Percentiles rank a stretch among this genome's conserved stretches.
Evolutionary conservation across 306 rosid genomes (phyloP).

Genomic region (Cicer arietinum): DNA sequence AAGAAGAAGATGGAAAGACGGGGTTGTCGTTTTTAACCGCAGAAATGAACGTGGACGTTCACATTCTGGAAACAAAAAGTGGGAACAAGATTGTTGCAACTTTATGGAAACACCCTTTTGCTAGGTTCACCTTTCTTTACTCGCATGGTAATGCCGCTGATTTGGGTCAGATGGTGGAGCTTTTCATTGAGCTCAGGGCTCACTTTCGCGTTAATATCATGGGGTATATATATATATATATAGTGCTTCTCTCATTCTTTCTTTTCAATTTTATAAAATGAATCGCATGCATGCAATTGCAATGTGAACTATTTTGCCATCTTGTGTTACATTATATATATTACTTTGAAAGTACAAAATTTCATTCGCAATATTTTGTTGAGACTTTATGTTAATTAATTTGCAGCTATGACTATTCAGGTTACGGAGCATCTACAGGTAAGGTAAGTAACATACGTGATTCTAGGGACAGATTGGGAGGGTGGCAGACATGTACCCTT

Average conservation of each 20-base stretch:
- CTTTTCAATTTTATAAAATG: not conserved
- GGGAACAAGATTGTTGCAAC: conserved; percentile 87
- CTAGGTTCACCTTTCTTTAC: conserved; percentile 84
- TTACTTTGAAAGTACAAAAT: no score
- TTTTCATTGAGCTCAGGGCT: conserved; percentile 93
- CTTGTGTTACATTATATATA: no score
- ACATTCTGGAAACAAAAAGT: conserved; percentile 66
- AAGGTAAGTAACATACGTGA: conserved; percentile 65
- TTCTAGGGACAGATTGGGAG: not conserved
- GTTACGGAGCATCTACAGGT: conserved; percentile 93
- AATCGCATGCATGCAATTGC: no score
- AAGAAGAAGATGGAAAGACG: conserved; percentile 51
- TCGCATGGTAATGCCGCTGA: conserved; percentile 99
- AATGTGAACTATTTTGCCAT: no score
- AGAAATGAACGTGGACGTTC: conserved; percentile 74
- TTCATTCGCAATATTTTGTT: not conserved
- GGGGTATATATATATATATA: conserved; percentile 14
- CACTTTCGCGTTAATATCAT: conserved; percentile 95
- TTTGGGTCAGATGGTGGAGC: conserved; percentile 94
- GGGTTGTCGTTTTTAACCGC: conserved; percentile 61
- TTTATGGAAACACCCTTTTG: conserved; percentile 87
- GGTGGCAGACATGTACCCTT: no score
- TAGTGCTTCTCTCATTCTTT: not conserved
- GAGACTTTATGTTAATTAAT: conserved; percentile 39
- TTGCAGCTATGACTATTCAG: conserved; percentile 97